Evolutionary conservation across 768 basidiomycete species (phyloP).

Genomic region (Agrocybe praecox): DNA sequence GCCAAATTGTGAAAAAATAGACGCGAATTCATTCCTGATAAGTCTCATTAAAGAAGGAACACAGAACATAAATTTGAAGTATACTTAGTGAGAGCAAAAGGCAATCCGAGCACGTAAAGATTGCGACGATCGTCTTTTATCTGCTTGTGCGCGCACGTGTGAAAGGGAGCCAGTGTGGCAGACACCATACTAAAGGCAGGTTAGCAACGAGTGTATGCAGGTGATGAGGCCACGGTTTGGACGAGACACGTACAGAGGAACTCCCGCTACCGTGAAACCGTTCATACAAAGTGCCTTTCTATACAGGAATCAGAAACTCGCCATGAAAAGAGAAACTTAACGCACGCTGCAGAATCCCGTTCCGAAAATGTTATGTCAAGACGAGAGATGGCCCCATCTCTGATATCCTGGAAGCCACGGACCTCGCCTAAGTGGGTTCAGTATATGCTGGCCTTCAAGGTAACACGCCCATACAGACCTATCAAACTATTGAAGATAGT

Average conservation of each 20-base stretch:
- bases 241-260: constrained; percentile 49
- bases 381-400: constrained; percentile 37
- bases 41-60: not conserved
- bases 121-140: constrained; percentile 66
- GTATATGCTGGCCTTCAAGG: not conserved
- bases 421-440: constrained; percentile 46
- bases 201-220: not conserved
- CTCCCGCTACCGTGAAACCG: constrained; percentile 58
- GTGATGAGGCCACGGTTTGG: not conserved
- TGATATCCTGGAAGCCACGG: constrained; percentile 43
- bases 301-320: not conserved
- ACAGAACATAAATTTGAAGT: not conserved
- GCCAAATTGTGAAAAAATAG: constrained; percentile 66
- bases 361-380: constrained; percentile 57
- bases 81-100: constrained; percentile 80
- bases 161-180: constrained; percentile 24
- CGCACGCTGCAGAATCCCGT: constrained; percentile 56
- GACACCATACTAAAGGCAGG: constrained; percentile 37
- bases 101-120: constrained; percentile 82
- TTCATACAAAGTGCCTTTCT: constrained; percentile 74
- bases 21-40: constrained; percentile 55
- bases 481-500: constrained; percentile 60
- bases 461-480: constrained; percentile 34
- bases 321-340: constrained; percentile 2
- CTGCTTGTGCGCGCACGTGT: constrained; percentile 21